Evolutionary conservation across 805 yeast species (phyloP), one percentile per base, ranked within the genome.

Genomic region (Metschnikowia gelsemii): DNA sequence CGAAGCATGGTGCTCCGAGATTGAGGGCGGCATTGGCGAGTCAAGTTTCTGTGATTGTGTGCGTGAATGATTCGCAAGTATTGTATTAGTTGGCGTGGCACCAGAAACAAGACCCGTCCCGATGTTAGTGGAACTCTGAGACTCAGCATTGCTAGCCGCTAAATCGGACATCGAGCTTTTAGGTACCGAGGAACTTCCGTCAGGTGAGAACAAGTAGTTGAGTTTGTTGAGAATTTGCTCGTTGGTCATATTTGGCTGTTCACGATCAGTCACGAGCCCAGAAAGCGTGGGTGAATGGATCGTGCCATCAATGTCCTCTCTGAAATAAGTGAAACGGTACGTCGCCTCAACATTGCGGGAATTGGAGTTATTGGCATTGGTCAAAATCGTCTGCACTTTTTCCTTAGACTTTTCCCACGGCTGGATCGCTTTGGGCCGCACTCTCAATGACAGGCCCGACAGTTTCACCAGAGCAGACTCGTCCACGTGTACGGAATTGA

Each of bases 291-390:
- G 88, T 0, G 96, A 80, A 62, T 90, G 97, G 18, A 90, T 79
- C 0, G 98, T 90, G n/a, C 88, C 80, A 12, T 83, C 85, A 50
- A 91, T 63, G 55, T 88, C 95, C 49, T 89, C 96, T 50, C 98
- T 74, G 63, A 93, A 91, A 58, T 91, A 91, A 0, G 98, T 88
- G 67, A 87, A 91, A 49, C 98, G 71, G 59, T 80, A 81, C 13
- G 55, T 38, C 3, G 53, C 53, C 11, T 53, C 56, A 28, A 78
- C 79, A 35, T 30, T 26, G 16, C 26, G 30, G 30, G 30, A 11
- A 18, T 27, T 27, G n/a, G 30, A 24, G 27, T 4, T 24, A 14
- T 4, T 5, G 27, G 27, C 33, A 18, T 30, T 49, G 52, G 56
- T 54, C 34, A 68, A 51, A 22, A 66, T 64, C 8, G 68, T 58